phyloP scores from a whole-genome alignment of 768 basidiomycete genomes.

The Gloeophyllum trabeum region DNA sequence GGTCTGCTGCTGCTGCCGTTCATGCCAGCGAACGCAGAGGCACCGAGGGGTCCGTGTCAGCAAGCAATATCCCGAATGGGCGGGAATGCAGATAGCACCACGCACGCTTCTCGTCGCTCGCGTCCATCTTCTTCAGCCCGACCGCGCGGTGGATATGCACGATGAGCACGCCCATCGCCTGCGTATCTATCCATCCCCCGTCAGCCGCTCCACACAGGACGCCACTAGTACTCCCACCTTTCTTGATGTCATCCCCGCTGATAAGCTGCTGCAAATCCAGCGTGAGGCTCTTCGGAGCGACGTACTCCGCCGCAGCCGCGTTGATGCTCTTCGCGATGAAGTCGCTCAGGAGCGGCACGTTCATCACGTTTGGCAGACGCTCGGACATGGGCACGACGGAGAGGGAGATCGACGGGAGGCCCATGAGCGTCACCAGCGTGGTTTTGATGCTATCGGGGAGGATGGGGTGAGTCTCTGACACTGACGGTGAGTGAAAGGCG shows the following conservation, averaged over 20 bases:
- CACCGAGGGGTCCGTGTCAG: background rate
- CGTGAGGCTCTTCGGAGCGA: constrained; percentile 63
- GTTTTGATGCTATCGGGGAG: constrained; percentile 27
- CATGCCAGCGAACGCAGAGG: background rate
- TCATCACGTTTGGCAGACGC: constrained; percentile 66
- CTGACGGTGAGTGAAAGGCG: background rate
- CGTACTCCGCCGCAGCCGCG: constrained; percentile 45
- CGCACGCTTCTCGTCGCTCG: constrained; percentile 21
- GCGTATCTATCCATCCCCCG: constrained; percentile 23
- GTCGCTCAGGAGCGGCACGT: constrained; percentile 56
- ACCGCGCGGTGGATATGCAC: constrained; percentile 54
- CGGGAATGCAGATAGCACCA: background rate
- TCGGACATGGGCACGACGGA: constrained; percentile 55
- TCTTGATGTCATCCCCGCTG: constrained; percentile 42
- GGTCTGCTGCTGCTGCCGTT: constrained; percentile 14
- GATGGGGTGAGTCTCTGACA: background rate
- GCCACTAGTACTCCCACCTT: constrained; percentile 13
- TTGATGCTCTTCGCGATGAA: constrained; percentile 64
- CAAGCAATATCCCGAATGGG: background rate
- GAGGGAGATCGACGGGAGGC: constrained; percentile 54
- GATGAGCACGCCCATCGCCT: constrained; percentile 52
- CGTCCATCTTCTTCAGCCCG: constrained; percentile 32
- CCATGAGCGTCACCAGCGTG: constrained; percentile 53
- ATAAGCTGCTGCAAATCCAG: constrained; percentile 58
- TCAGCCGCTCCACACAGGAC: background rate